Conservation (phyloP, 345 rosid species). For the Syzygium oleosum region DNA sequence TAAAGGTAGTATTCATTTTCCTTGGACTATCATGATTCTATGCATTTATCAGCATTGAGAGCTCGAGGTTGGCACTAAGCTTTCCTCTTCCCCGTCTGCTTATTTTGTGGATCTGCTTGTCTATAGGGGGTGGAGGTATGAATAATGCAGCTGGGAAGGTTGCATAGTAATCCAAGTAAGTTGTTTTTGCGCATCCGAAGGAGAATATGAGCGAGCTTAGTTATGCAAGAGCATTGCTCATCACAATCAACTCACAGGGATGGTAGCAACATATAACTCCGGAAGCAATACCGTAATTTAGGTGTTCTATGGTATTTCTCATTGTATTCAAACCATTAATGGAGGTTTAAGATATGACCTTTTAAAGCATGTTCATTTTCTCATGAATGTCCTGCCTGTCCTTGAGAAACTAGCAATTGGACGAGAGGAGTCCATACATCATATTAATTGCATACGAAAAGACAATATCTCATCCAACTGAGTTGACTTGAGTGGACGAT, state of each 20-base stretch:
- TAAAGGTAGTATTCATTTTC: slow-evolving; percentile 12
- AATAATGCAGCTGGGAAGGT: background rate
- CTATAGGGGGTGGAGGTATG: background rate
- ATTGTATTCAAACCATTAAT: background rate
- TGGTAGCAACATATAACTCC: background rate
- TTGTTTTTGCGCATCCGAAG: background rate
- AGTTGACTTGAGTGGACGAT: background rate
- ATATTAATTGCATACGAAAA: background rate
- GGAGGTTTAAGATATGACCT: background rate
- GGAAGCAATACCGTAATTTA: background rate
- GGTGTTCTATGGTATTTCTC: background rate
- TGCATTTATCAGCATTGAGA: background rate
- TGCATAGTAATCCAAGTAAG: background rate
- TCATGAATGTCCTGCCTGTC: background rate
- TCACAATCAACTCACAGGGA: background rate
- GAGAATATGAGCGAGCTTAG: background rate
- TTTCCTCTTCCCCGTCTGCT: background rate
- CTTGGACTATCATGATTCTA: background rate
- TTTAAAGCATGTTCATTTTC: background rate
- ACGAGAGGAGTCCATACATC: background rate
- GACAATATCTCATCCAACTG: background rate
- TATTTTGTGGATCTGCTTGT: background rate
- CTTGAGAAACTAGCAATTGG: background rate
- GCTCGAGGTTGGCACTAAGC: background rate
- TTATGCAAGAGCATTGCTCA: background rate